A percentile compares a stretch with the other conserved stretches of the same genome.
phyloP scores from a whole-genome alignment of 164 flowering plant genomes.

The Magnolia officinalis region DNA sequence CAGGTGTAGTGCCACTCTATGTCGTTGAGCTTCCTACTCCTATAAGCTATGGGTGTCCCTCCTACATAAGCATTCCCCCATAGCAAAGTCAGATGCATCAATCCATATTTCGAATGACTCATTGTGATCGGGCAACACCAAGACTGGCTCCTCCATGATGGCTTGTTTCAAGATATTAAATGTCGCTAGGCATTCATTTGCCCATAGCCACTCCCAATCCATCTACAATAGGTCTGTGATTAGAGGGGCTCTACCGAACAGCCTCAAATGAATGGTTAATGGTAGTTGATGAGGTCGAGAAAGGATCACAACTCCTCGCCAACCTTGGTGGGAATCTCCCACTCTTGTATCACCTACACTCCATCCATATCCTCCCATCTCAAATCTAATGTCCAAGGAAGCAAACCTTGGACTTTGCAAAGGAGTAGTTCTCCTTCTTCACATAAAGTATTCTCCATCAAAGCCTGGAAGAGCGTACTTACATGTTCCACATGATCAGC shows the following conservation, averaged over 20 bases:
- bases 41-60: conserved; percentile 8
- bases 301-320: conserved; percentile 4
- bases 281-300: conserved; percentile 19
- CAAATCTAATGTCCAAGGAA: conserved; percentile 3
- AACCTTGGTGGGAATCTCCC: background rate
- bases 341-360: background rate
- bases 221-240: conserved; percentile 15
- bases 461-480: background rate
- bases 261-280: conserved; percentile 11
- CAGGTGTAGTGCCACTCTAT: background rate
- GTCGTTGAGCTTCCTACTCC: conserved; percentile 4
- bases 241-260: conserved; percentile 1
- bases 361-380: background rate
- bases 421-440: background rate
- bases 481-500: conserved; percentile 7
- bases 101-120: conserved; percentile 13
- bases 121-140: background rate
- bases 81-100: conserved; percentile 11
- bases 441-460: conserved; percentile 5
- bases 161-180: conserved; percentile 16
- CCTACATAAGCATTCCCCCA: conserved; percentile 5
- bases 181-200: background rate
- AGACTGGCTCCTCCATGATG: conserved; percentile 1
- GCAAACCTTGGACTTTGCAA: background rate
- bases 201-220: conserved; percentile 2